Evolutionary conservation across 2,329 filamentous ascomycete species (phyloP).

Genomic region (Zalaria sp.): DNA sequence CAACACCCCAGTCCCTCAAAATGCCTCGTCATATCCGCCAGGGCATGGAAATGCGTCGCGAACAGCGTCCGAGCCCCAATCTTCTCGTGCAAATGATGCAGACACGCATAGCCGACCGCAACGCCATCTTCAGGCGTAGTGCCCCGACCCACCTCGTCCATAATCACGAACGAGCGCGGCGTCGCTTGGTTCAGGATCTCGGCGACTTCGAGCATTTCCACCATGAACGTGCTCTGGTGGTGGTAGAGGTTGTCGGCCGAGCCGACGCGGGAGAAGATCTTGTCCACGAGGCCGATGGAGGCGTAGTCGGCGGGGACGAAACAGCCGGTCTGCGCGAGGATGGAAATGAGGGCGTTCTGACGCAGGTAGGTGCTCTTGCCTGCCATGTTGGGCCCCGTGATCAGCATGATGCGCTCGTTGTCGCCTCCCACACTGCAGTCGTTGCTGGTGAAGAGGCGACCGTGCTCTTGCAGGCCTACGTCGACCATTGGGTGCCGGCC

Average conservation of each 20-base stretch:
- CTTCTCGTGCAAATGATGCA: slow-evolving; percentile 67
- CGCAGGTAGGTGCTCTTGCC: slow-evolving; percentile 93
- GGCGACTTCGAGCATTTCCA: slow-evolving; percentile 96
- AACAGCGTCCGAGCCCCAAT: slow-evolving; percentile 76
- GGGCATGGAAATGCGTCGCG: slow-evolving; percentile 82
- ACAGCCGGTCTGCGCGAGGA: slow-evolving; percentile 82
- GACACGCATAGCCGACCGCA: slow-evolving; percentile 76
- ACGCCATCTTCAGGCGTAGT: slow-evolving; percentile 87
- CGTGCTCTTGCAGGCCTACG: slow-evolving; percentile 62
- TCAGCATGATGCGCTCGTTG: slow-evolving; percentile 50
- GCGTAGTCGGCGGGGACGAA: slow-evolving; percentile 85
- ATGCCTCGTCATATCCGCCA: slow-evolving; percentile 60
- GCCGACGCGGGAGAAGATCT: slow-evolving; percentile 75
- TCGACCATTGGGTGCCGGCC: slow-evolving; percentile 91
- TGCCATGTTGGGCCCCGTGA: slow-evolving; percentile 90
- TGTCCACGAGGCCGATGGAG: slow-evolving; percentile 82
- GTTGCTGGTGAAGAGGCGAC: slow-evolving; percentile 70
- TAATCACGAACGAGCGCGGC: slow-evolving; percentile 72
- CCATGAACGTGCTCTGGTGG: slow-evolving; percentile 97
- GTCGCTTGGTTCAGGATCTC: slow-evolving; percentile 79
- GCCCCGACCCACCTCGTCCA: slow-evolving; percentile 94
- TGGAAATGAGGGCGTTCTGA: slow-evolving; percentile 87
- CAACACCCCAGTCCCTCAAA: slow-evolving; percentile 54
- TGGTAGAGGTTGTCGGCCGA: slow-evolving; percentile 90
- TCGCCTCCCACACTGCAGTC: slow-evolving; percentile 73